Base-by-base conservation (phyloP, 2,329 filamentous ascomycete genomes). In the Claviceps sp. region DNA sequence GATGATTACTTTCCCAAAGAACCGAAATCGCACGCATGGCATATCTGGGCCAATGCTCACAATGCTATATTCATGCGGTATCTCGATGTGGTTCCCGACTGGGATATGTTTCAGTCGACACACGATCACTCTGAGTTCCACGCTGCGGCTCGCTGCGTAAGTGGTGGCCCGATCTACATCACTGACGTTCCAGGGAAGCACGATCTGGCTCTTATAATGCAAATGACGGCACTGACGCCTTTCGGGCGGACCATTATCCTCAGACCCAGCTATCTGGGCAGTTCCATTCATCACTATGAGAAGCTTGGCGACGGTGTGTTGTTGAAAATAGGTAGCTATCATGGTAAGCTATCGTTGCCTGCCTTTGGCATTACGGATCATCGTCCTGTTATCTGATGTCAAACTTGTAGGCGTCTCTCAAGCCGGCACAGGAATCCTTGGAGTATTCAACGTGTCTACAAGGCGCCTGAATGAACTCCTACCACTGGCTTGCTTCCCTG, bases 21-120 rank as follows among this genome's bases (percentile, higher is more conserved):
- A 4, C 79, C 84, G 0, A 77, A 81, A 0, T 89, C 85, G 6
- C 93, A 98, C 56, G 80, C 90, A 0, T 98, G 93, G 91, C 93
- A 98, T 65, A 78, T 97, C 38, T 98, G 94, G 74, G 81, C 85
- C 56, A 98, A 97, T 63, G 91, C 91, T 0, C 87, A 96, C 67
- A 96, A 95, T 64, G 76, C 81, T 36, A 73, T 97, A 0, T 72
- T 97, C 14, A 90, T 85, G 2, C 82, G 88, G 56, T 84, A 93
- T 61, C 73, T 97, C 36, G 95, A 96, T 59, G 79, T 89, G 1
- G 69, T 97, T 1, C 91, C 93, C 0, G 90, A 96, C 65, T 84
- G 80, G 78, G 81, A 84, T 58, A 84, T 84, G 81, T 84, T 84
- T 61, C 81, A 84, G 59, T 82, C 80, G 1, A 69, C 70, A 1